These are phyloP conservation scores for Bocquillonia castaneifolia DNA, from an alignment of 441 rosid species.

Conservation along the genomic window DNA sequence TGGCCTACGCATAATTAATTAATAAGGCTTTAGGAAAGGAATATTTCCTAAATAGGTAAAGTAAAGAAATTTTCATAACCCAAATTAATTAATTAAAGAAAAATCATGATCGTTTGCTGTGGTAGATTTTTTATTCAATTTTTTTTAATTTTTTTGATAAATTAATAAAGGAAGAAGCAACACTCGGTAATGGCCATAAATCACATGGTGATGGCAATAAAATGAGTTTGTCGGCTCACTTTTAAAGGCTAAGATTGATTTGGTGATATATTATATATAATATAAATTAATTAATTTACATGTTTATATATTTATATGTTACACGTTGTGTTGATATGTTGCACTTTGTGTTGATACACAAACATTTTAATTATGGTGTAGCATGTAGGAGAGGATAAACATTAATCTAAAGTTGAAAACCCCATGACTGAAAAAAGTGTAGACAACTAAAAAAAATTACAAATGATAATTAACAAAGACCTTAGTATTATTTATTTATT, in stretches of 20 bases:
- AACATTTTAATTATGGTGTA: constrained; percentile 37
- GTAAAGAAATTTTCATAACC: constrained; percentile 1
- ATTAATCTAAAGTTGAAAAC: constrained; percentile 24
- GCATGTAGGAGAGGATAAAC: constrained; percentile 34
- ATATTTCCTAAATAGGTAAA: constrained; percentile 40
- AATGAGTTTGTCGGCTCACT: constrained; percentile 68
- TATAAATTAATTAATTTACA: neutral
- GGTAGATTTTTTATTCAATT: constrained; percentile 1
- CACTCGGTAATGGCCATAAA: constrained; percentile 36
- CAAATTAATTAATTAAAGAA: constrained; percentile 6
- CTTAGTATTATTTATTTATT: constrained; percentile 8
- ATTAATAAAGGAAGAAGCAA: constrained; percentile 22
- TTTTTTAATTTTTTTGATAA: neutral
- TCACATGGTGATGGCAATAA: constrained; percentile 46
- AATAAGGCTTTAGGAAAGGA: constrained; percentile 27
- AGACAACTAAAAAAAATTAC: constrained; percentile 4
- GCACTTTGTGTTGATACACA: constrained; percentile 25
- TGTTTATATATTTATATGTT: too few species aligned
- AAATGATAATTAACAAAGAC: constrained; percentile 8
- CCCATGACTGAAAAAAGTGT: constrained; percentile 33
- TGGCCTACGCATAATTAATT: constrained; percentile 26
- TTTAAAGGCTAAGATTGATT: constrained; percentile 33
- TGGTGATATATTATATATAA: constrained; percentile 14
- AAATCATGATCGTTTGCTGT: constrained; percentile 26
- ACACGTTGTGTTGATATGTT: constrained; percentile 18